phyloP scores from a whole-genome alignment of 306 rosid genomes.

The Fragaria iinumae region DNA sequence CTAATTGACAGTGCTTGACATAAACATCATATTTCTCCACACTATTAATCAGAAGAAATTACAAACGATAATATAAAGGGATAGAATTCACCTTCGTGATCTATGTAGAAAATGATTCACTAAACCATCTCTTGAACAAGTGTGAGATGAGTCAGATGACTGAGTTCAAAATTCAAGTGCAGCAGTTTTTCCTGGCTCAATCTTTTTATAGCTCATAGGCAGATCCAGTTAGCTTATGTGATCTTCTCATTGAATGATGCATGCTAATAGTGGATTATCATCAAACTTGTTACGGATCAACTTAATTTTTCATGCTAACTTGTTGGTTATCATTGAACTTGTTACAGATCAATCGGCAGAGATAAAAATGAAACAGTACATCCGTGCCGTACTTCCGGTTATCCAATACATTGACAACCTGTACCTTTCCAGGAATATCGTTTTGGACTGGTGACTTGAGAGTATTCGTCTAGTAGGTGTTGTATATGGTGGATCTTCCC shows the following conservation, averaged over 20 bases:
- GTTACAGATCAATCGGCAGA: slow-evolving; percentile 74
- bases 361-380: slow-evolving; percentile 83
- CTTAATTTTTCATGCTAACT: not conserved
- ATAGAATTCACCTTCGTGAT: too few species aligned
- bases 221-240: not conserved
- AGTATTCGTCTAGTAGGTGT: slow-evolving; percentile 25
- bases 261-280: not conserved
- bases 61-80: too few species aligned
- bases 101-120: not conserved
- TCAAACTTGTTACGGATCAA: not conserved
- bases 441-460: slow-evolving; percentile 87
- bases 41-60: too few species aligned
- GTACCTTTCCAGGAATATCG: slow-evolving; percentile 62
- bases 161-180: not conserved
- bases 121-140: not conserved
- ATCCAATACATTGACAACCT: slow-evolving; percentile 77
- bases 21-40: too few species aligned
- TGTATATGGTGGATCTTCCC: not conserved
- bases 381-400: slow-evolving; percentile 56
- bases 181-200: not conserved
- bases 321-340: not conserved
- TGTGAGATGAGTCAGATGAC: not conserved
- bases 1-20: too few species aligned
- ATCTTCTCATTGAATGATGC: not conserved
- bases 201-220: not conserved